phyloP scores from a whole-genome alignment of 2,329 filamentous ascomycete genomes.

The Diplodia mutila region DNA sequence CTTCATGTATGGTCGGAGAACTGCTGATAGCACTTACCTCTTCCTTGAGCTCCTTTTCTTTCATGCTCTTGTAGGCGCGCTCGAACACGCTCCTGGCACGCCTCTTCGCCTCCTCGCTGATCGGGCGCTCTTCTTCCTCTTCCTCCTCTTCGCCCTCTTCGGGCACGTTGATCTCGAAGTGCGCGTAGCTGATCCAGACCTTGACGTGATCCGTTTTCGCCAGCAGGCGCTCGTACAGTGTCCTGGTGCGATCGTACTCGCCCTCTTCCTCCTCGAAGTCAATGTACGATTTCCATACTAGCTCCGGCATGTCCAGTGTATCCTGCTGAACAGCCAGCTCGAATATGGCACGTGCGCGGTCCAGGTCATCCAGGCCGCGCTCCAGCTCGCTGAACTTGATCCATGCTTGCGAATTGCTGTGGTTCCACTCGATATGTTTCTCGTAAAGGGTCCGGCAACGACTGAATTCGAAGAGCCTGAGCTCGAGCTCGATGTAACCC shows the following conservation, averaged over 20 bases:
- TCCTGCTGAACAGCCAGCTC: conserved; percentile 85
- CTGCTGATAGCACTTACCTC: conserved; percentile 57
- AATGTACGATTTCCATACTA: conserved; percentile 97
- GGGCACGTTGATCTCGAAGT: conserved; percentile 94
- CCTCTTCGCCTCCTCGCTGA: conserved; percentile 81
- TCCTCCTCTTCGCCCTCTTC: conserved; percentile 69
- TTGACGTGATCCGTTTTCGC: conserved; percentile 98
- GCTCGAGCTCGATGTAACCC: conserved; percentile 90
- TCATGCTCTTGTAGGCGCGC: conserved; percentile 83
- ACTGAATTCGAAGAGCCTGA: conserved; percentile 91
- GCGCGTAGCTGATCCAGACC: conserved; percentile 98
- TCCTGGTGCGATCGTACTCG: conserved; percentile 81
- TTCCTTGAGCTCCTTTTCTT: conserved; percentile 87
- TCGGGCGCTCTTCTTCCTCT: conserved; percentile 61
- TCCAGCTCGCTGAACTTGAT: conserved; percentile 95
- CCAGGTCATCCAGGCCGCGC: conserved; percentile 84
- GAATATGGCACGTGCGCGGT: conserved; percentile 86
- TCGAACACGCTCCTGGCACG: conserved; percentile 83
- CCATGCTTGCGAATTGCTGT: conserved; percentile 90
- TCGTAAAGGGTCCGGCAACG: conserved; percentile 89
- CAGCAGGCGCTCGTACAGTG: conserved; percentile 86
- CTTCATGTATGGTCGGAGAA: background rate
- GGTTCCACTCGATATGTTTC: conserved; percentile 92
- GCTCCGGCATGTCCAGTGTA: conserved; percentile 92
- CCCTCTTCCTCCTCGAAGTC: conserved; percentile 97